Conservation (phyloP, 805 yeast genomes). For the Candida maltosa region DNA sequence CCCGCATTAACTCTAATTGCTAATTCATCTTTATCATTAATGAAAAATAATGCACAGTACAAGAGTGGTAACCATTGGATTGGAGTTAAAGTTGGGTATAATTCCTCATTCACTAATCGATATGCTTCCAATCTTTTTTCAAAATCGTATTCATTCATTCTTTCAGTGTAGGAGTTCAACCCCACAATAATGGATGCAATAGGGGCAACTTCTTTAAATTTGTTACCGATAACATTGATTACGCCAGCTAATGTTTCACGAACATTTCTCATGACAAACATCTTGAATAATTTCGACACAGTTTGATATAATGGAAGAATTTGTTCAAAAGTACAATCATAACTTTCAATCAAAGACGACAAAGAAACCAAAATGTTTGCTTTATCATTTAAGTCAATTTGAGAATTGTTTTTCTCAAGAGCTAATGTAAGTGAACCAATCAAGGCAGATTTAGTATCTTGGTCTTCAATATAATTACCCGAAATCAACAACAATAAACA, state of each 20-base stretch:
- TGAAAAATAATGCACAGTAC: constrained; percentile 62
- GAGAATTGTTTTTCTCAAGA: constrained; percentile 54
- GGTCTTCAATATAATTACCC: constrained; percentile 55
- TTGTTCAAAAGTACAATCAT: constrained; percentile 51
- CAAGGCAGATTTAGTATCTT: constrained; percentile 49
- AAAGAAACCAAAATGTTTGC: constrained; percentile 56
- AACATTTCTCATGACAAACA: constrained; percentile 56
- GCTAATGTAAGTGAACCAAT: constrained; percentile 57
- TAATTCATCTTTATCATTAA: constrained; percentile 75
- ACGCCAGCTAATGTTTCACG: constrained; percentile 61
- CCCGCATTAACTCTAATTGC: constrained; percentile 78
- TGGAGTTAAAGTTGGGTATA: constrained; percentile 41
- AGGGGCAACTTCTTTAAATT: constrained; percentile 37
- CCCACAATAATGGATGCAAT: constrained; percentile 57
- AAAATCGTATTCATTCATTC: constrained; percentile 76
- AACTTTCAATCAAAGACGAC: constrained; percentile 49
- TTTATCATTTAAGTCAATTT: constrained; percentile 51
- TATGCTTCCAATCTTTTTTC: constrained; percentile 70
- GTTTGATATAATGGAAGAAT: constrained; percentile 47
- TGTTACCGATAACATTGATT: constrained; percentile 55
- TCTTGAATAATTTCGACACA: constrained; percentile 56
- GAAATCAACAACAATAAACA: constrained; percentile 52
- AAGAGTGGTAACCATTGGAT: constrained; percentile 80
- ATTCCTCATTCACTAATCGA: constrained; percentile 56
- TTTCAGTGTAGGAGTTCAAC: constrained; percentile 66